Percentiles rank a stretch among this genome's conserved stretches.
phyloP scores from a whole-genome alignment of 495 filamentous ascomycete species.

The Daldinia decipiens region DNA sequence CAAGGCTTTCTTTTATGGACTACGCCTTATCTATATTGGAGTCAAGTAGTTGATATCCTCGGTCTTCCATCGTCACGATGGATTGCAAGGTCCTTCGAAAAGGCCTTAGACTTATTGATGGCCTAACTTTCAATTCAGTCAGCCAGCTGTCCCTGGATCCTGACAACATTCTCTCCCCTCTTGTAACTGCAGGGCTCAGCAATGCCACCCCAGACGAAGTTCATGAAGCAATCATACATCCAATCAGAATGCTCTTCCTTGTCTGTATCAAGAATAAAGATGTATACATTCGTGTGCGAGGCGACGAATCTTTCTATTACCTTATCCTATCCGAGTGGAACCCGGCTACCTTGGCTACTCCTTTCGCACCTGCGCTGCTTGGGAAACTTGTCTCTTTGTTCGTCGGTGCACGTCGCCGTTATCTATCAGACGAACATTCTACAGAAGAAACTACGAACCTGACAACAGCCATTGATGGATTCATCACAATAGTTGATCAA shows the following conservation, averaged over 20 bases:
- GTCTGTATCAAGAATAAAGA: slow-evolving; percentile 12
- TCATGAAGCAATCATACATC: not conserved
- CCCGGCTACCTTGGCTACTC: not conserved
- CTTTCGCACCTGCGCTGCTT: slow-evolving; percentile 7
- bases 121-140: not conserved
- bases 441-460: not conserved
- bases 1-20: no score
- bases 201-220: slow-evolving; percentile 5
- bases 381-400: slow-evolving; percentile 23
- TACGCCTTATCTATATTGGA: not conserved
- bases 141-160: not conserved
- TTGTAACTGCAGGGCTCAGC: not conserved
- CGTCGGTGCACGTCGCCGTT: slow-evolving; percentile 22
- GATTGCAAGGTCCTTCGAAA: not conserved
- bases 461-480: slow-evolving; percentile 17
- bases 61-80: not conserved
- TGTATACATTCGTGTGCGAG: slow-evolving; percentile 26
- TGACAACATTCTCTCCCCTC: not conserved
- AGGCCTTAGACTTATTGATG: not conserved
- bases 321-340: slow-evolving; percentile 30
- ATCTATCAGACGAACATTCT: not conserved
- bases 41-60: not conserved
- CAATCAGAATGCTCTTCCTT: slow-evolving; percentile 6
- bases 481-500: slow-evolving; percentile 11
- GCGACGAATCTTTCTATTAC: slow-evolving; percentile 26